Base-by-base conservation (phyloP, 2,329 filamentous ascomycete species). In the Monosporascus ibericus region DNA sequence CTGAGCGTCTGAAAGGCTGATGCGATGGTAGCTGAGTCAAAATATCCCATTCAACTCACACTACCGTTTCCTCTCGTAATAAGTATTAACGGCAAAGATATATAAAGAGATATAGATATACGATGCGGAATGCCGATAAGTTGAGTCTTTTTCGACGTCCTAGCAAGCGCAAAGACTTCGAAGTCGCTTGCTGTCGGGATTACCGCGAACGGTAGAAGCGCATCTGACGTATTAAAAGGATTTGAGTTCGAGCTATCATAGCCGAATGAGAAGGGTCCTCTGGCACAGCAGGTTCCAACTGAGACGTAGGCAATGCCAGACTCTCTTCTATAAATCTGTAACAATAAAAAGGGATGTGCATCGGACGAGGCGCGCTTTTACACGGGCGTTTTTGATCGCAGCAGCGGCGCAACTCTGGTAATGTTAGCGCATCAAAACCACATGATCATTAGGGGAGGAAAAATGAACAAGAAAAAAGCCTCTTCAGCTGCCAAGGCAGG, bases 101-200 rank as follows among this genome's bases (percentile, higher is more conserved):
- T 34, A 14, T 34, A 34, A 5, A 34, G 1, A 34, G 14, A 14
- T 34, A 34, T 34, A 14, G 3, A 34, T 44, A 9, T 40, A 44
- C 17, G 20, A 36, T 18, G 4, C 27, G 17, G 42, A 27, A 37
- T 42, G 39, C 14, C 18, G 34, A 44, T 49, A 44, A 39, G 47
- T 22, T 54, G 67, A 79, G 79, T 82, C 79, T 83, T 82, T 82
- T 76, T 79, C 25, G 58, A 67, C 72, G 69, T 74, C 73, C 65
- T 62, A 81, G 78, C 80, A 82, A 82, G 78, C 80, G 80, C 80
- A 84, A 84, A 84, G 80, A 83, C 80, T 79, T 69, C 62, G 60
- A 83, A 84, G 80, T 84, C 80, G 80, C 80, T 70, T 78, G 79
- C 78, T 69, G 71, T 59, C 63, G 52, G 59, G 64, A 60, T 68